Percentiles rank a stretch among this genome's conserved stretches.
Conservation (phyloP, 2,329 filamentous ascomycete genomes). For the Cucurbitaria berberidis region DNA sequence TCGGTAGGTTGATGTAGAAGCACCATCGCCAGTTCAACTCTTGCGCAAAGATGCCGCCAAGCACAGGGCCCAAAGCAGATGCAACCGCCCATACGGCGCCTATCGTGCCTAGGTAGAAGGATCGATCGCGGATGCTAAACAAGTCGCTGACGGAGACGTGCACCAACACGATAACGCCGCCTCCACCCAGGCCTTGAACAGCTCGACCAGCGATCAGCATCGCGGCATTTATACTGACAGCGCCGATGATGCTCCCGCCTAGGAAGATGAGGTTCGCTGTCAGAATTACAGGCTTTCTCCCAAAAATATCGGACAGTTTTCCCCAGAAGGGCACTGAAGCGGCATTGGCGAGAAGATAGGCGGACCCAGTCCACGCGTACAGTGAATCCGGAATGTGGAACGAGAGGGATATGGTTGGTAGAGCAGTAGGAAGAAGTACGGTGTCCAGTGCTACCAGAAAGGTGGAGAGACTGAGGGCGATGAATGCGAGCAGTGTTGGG, state of each 20-base stretch:
- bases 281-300: conserved; percentile 45
- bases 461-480: conserved; percentile 43
- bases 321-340: conserved; percentile 52
- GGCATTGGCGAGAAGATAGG: conserved; percentile 48
- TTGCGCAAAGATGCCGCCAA: conserved; percentile 60
- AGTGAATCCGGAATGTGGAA: conserved; percentile 68
- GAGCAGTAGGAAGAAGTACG: conserved; percentile 69
- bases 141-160: conserved; percentile 63
- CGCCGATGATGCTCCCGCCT: conserved; percentile 58
- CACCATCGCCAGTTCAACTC: conserved; percentile 59
- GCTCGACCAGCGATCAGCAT: conserved; percentile 62
- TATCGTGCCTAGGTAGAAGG: conserved; percentile 59
- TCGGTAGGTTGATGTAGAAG: conserved; percentile 54
- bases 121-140: conserved; percentile 54
- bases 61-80: conserved; percentile 58
- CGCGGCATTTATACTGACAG: conserved; percentile 53
- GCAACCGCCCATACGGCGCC: conserved; percentile 64
- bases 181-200: conserved; percentile 61
- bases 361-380: conserved; percentile 76
- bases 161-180: conserved; percentile 60
- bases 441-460: conserved; percentile 55
- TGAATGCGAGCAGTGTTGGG: conserved; percentile 32
- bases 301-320: conserved; percentile 49
- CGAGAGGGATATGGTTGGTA: conserved; percentile 68
- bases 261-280: conserved; percentile 55